Percentiles rank a stretch among this genome's conserved stretches.
Evolutionary conservation across 345 rosid species (phyloP).

Genomic region (Geranium brycei): DNA sequence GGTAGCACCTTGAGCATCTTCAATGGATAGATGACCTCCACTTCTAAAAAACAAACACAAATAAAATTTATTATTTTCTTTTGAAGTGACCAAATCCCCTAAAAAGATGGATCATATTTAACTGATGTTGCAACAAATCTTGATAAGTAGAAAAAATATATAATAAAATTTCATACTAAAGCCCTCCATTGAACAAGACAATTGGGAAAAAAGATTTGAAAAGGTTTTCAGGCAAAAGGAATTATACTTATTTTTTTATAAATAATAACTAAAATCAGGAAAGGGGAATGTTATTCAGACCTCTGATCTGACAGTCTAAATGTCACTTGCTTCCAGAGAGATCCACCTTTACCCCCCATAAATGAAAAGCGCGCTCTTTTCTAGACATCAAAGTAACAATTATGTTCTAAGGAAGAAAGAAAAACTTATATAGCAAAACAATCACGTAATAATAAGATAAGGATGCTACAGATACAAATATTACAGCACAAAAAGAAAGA

Average conservation of each 20-base stretch:
- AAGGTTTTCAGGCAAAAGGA: background rate
- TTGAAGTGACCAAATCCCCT: background rate
- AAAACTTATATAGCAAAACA: too few relatives aligned
- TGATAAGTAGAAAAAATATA: background rate
- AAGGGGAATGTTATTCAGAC: slow-evolving; percentile 23
- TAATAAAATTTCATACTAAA: background rate
- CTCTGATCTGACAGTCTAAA: slow-evolving; percentile 63
- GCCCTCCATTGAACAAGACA: background rate
- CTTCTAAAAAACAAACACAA: slow-evolving; percentile 11
- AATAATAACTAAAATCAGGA: background rate
- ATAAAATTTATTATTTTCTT: background rate
- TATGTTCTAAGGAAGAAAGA: background rate
- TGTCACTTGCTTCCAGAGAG: slow-evolving; percentile 87
- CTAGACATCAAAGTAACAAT: slow-evolving; percentile 24
- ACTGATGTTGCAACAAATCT: background rate
- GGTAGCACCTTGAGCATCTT: slow-evolving; percentile 44
- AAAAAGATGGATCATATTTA: too few relatives aligned
- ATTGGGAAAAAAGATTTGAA: background rate
- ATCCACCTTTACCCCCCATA: slow-evolving; percentile 93
- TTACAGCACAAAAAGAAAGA: background rate
- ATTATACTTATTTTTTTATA: background rate
- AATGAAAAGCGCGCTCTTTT: slow-evolving; percentile 82
- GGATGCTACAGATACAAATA: background rate
- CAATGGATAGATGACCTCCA: slow-evolving; percentile 49
- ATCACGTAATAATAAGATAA: background rate